These are phyloP conservation scores for Babesia gibsoni DNA, from an alignment of 169 alveolate genomes.

Conservation along the genomic window DNA sequence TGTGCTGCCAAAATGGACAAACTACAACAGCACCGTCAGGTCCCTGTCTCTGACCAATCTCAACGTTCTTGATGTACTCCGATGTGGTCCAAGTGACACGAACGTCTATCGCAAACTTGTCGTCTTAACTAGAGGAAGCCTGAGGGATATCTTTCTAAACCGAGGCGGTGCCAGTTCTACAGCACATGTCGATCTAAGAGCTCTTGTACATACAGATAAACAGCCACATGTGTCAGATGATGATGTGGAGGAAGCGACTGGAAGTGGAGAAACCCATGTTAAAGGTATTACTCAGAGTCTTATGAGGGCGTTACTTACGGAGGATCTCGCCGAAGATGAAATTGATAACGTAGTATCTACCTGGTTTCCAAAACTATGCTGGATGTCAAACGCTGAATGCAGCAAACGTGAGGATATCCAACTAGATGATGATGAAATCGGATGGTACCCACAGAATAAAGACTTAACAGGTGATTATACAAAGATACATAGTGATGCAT, in stretches of 20 bases:
- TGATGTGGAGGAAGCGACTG: not conserved
- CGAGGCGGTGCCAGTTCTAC: not conserved
- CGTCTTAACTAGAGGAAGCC: constrained; percentile 19
- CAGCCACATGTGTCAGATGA: not conserved
- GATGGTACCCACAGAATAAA: not conserved
- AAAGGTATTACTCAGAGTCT: not conserved
- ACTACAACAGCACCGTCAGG: not conserved
- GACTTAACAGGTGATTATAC: not conserved
- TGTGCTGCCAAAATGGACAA: not conserved
- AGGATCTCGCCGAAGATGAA: constrained; percentile 49
- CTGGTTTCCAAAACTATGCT: constrained; percentile 19
- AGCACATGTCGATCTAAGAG: constrained; percentile 2
- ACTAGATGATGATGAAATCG: constrained; percentile 6
- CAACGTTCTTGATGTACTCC: constrained; percentile 18
- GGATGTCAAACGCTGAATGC: not conserved
- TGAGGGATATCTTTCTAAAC: constrained; percentile 39
- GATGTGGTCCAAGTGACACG: constrained; percentile 7
- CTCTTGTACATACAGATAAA: not conserved
- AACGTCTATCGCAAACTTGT: constrained; percentile 26
- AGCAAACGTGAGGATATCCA: not conserved
- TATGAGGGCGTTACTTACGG: constrained; percentile 22
- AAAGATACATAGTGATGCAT: not conserved
- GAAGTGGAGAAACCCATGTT: not conserved
- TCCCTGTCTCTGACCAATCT: constrained; percentile 9
- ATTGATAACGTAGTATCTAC: constrained; percentile 38